A percentile compares a stretch with the other conserved stretches of the same genome.
phyloP scores from a whole-genome alignment of 2,329 filamentous ascomycete species.

The Fusarium circinatum region DNA sequence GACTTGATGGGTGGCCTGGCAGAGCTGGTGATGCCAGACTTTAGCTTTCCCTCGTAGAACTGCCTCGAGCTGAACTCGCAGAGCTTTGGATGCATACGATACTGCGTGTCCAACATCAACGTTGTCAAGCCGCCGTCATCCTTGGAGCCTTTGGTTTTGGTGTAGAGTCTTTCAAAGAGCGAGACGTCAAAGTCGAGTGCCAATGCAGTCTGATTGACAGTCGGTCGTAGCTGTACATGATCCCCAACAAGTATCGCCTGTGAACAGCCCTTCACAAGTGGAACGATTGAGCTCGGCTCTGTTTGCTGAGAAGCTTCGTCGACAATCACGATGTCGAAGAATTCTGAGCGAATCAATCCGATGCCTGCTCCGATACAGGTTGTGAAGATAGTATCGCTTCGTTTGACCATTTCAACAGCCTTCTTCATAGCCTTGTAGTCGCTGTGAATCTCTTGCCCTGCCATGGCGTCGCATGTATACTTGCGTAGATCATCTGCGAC shows the following conservation, averaged over 20 bases:
- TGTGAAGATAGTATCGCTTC: conserved; percentile 54
- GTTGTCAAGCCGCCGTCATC: conserved; percentile 35
- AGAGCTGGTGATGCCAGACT: conserved; percentile 45
- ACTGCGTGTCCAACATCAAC: conserved; percentile 57
- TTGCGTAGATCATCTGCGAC: conserved; percentile 48
- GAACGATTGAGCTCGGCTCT: conserved; percentile 54
- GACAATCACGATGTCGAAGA: conserved; percentile 54
- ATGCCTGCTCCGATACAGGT: conserved; percentile 56
- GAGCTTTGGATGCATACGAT: conserved; percentile 55
- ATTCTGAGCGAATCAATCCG: conserved; percentile 52
- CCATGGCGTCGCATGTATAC: conserved; percentile 51
- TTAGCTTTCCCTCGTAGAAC: conserved; percentile 52
- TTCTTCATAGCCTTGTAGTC: conserved; percentile 46
- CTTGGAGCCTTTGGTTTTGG: not conserved
- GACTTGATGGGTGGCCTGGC: conserved; percentile 33
- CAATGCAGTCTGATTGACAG: conserved; percentile 50
- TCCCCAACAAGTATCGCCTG: conserved; percentile 57
- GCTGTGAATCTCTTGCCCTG: conserved; percentile 43
- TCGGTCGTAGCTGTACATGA: conserved; percentile 58
- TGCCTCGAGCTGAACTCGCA: conserved; percentile 53
- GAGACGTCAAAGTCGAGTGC: conserved; percentile 53
- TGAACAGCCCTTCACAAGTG: conserved; percentile 54
- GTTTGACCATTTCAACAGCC: conserved; percentile 51
- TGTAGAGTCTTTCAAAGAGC: conserved; percentile 56
- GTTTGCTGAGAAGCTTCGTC: conserved; percentile 60